A percentile compares a stretch with the other conserved stretches of the same genome.
Evolutionary conservation across 140 eudicot species (phyloP).

Genomic region (Stevia rebaudiana): DNA sequence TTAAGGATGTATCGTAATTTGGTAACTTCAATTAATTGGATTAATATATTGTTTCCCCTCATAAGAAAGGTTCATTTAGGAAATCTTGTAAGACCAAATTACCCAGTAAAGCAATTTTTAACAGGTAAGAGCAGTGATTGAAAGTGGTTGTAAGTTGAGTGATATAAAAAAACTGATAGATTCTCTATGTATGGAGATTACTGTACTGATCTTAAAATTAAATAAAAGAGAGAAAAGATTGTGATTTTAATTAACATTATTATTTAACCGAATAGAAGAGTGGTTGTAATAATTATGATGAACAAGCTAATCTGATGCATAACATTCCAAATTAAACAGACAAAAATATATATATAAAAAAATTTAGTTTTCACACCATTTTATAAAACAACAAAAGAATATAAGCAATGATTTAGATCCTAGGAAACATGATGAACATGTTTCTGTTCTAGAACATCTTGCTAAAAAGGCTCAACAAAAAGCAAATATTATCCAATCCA

Average conservation of each 20-base stretch:
- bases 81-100: not conserved
- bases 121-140: too few species aligned
- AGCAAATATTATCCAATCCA: not conserved
- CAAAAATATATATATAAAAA: not conserved
- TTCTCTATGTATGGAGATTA: too few species aligned
- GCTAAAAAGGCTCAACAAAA: not conserved
- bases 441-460: not conserved
- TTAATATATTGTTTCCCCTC: not conserved
- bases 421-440: not conserved
- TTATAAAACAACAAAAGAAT: not conserved
- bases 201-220: too few species aligned
- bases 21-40: not conserved
- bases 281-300: not conserved
- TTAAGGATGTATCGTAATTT: not conserved
- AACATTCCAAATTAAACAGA: not conserved
- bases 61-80: not conserved
- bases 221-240: too few species aligned
- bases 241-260: too few species aligned
- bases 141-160: too few species aligned
- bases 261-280: too few species aligned
- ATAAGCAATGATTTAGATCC: not conserved
- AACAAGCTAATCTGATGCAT: not conserved
- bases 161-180: too few species aligned
- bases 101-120: too few species aligned
- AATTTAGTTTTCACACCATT: not conserved